Base-by-base conservation (phyloP, 495 filamentous ascomycete species). In the Hypoxylon rickii region DNA sequence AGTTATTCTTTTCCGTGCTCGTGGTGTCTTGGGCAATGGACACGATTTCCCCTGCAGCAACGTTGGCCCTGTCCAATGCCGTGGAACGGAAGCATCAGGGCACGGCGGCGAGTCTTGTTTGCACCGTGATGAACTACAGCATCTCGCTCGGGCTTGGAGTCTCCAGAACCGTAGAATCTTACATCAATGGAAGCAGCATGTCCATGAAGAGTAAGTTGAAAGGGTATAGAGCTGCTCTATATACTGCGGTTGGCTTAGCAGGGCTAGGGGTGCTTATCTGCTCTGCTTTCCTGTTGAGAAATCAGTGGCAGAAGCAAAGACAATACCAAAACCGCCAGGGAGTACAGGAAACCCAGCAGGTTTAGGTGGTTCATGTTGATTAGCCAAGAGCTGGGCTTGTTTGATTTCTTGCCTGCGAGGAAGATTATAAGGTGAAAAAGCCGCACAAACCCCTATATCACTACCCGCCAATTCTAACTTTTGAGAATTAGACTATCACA, bases 121-220 rank as follows among this genome's bases (percentile, higher is more conserved):
- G 73, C 36, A 88, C 85, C 0, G 71, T 84, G 4, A 80, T 88
- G 40, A 87, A 89, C 51, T 89, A 89, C 54, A 78, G 73, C 37
- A 86, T 89, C 47, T 81, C 79, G 0, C 61, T 88, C n/a, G 85
- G 84, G 0, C 64, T 90, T 6, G 87, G 87, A 0, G 72, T 89
- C 43, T 86, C 84, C 0, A 85, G 84, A 0, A 88, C 83, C 0
- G 76, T 87, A 3, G 81, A 89, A 61, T 63, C 61, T 5, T 70
- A 83, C 12, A 76, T 84, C 11, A 80, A 77, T 46, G 52, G 66
- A 48, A 72, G 70, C 0, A 79, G 77, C 1, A 54, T 39, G n/a
- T 66, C 81, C 46, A 56, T 67, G 4, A 49, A 46, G 12, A 55
- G 58, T 31, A 62, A 52, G 51, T 36, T 65, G 19, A 29, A 39